Evolutionary conservation across 768 basidiomycete species (phyloP).

Genomic region (Auriculariales sp.): DNA sequence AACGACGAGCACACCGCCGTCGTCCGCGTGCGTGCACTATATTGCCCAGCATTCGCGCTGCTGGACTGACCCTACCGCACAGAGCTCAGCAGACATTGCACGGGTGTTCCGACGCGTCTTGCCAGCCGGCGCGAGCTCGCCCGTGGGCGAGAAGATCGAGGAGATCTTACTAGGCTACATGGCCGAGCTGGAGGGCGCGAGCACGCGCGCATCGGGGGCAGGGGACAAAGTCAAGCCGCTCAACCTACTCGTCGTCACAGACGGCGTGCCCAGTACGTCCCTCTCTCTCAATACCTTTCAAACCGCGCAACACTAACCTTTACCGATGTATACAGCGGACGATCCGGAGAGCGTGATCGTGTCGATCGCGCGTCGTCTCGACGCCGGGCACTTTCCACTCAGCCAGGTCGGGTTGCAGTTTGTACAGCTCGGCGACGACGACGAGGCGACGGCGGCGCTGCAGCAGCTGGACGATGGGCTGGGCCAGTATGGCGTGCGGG

Average conservation of each 20-base stretch:
- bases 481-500: slow-evolving; percentile 24
- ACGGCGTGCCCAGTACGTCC: slow-evolving; percentile 42
- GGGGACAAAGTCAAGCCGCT: slow-evolving; percentile 30
- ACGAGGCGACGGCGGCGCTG: slow-evolving; percentile 22
- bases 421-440: slow-evolving; percentile 48
- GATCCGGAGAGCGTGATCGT: slow-evolving; percentile 36
- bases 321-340: slow-evolving; percentile 20
- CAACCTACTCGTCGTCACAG: slow-evolving; percentile 48
- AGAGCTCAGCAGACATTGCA: slow-evolving; percentile 25
- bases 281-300: not conserved
- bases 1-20: slow-evolving; percentile 19
- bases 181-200: slow-evolving; percentile 18
- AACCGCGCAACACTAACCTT: not conserved
- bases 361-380: slow-evolving; percentile 32
- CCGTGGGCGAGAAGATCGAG: slow-evolving; percentile 23
- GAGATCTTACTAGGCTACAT: slow-evolving; percentile 24
- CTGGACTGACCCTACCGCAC: not conserved
- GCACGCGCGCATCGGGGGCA: slow-evolving; percentile 12
- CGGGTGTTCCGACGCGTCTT: slow-evolving; percentile 28
- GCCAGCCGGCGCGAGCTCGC: slow-evolving; percentile 30
- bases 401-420: slow-evolving; percentile 57
- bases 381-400: slow-evolving; percentile 34
- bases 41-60: not conserved
- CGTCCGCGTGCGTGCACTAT: slow-evolving; percentile 14
- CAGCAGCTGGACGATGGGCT: slow-evolving; percentile 32